Conservation (phyloP, 495 filamentous ascomycete species). For the Staphylotrichum tortipilum region DNA sequence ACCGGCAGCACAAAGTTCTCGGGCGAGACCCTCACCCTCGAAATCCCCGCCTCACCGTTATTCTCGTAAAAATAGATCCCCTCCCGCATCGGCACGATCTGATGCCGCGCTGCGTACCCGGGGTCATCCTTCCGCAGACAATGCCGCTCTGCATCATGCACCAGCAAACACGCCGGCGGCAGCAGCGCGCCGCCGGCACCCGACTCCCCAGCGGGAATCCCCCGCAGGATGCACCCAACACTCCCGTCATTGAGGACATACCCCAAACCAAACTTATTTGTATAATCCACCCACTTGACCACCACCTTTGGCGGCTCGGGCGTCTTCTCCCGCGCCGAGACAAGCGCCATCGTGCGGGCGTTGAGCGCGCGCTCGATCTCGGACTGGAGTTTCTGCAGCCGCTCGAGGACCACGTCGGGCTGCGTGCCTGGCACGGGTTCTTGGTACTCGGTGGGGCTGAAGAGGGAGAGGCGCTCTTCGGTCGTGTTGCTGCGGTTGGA, state of each 20-base stretch:
- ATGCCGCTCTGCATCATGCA: slow-evolving; percentile 56
- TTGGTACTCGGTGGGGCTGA: slow-evolving; percentile 42
- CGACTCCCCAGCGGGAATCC: slow-evolving; percentile 37
- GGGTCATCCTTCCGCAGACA: slow-evolving; percentile 47
- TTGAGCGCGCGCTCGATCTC: slow-evolving; percentile 52
- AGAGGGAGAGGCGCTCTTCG: slow-evolving; percentile 33
- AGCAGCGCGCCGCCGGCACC: slow-evolving; percentile 44
- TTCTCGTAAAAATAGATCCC: slow-evolving; percentile 75
- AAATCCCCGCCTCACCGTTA: slow-evolving; percentile 55
- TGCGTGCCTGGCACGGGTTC: slow-evolving; percentile 40
- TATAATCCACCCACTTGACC: slow-evolving; percentile 92
- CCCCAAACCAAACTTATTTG: slow-evolving; percentile 79
- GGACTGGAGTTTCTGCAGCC: slow-evolving; percentile 39
- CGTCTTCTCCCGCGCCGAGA: slow-evolving; percentile 32
- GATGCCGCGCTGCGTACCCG: slow-evolving; percentile 50
- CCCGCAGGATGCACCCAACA: slow-evolving; percentile 70
- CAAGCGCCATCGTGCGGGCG: slow-evolving; percentile 41
- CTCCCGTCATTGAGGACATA: slow-evolving; percentile 81
- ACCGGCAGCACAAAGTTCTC: slow-evolving; percentile 49
- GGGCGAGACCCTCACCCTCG: slow-evolving; percentile 51
- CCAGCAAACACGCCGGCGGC: slow-evolving; percentile 57
- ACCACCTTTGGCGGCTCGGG: slow-evolving; percentile 48
- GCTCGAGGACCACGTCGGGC: slow-evolving; percentile 44
- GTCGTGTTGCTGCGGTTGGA: slow-evolving; percentile 8
- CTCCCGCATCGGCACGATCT: slow-evolving; percentile 57